Base-by-base conservation (phyloP, 2,329 filamentous ascomycete species). In the Penicillium italicum region DNA sequence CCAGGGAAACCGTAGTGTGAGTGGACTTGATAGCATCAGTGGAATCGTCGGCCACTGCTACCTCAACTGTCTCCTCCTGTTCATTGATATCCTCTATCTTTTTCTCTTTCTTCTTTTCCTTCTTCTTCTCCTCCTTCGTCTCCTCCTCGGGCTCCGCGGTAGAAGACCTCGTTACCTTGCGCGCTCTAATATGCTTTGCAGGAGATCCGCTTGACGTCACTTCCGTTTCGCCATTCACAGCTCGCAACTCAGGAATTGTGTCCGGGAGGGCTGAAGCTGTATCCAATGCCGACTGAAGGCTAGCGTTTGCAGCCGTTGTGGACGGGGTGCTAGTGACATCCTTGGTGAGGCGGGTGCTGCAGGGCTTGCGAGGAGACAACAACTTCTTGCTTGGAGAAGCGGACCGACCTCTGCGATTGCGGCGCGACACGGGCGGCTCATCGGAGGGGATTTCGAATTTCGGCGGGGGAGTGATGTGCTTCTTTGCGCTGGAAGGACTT, bases 391-490 rank as follows among this genome's bases (percentile, higher is more conserved):
- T 79, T 11, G 82, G 81, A 4, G 81, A 83, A n/a, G 74, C 76
- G 8, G 85, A 88, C 63, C 85, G 81, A 41, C 83, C 77, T 47
- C 81, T 79, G 57, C 85, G 79, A 50, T 76, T 74, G 60, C 81
- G 78, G 30, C 69, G 60, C 18, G 67, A 56, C 16, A 69, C 57
- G 12, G 70, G 62, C 11, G 70, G 70, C 55, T 80, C 77, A 48
- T 75, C 72, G 41, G 76, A 75, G 20, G 81, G 76, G 30, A 85
- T 62, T 50, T 89, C 85, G 69, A 89, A 96, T 64, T 85, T 88
- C 22, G 94, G 94, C 43, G 94, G 94, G 24, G 90, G 86, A 16
- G 83, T 77, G 62, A 97, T 96, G 58, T 81, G 84, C 77, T 90
- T 91, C 61, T 86, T 82, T 53, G 90, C 83, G 62, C 87, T 87